Evolutionary conservation across 257 asterid genomes (phyloP), one percentile per base, ranked within the genome.

Genomic region (Prunella vulgaris): DNA sequence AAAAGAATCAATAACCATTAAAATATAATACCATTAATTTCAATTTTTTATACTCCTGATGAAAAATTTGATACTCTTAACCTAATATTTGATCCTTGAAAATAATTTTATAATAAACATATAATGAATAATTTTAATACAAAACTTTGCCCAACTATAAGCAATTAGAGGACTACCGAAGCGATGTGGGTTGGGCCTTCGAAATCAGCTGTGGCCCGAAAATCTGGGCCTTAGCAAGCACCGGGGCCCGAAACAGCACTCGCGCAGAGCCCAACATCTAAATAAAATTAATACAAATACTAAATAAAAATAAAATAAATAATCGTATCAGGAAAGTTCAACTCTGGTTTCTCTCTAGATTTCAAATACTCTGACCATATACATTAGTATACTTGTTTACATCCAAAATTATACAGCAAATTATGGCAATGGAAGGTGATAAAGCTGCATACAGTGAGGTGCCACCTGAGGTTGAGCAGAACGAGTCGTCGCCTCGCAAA

Each of bases 401-500:
- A 71, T 25, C 53, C 52, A 24, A n/a, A 69, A 9, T 5, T 13
- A 51, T 53, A 42, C 40, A 22, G 64, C 18, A 60, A 60, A 76
- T 53, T 48, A 72, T 76, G 84, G 77, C 90, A 72, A 78, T 71
- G 88, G 95, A 85, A 70, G 87, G 80, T 52, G 70, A 69, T 32
- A 77, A 80, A 65, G 80, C 87, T 46, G 69, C 74, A 14, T 52
- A 80, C 81, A 74, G 71, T 60, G 74, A 80, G 67, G 82, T 78
- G 38, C 60, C 84, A 25, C 69, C 84, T 59, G 93, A 88, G 78
- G 82, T 63, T 74, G 77, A 78, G 68, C 84, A 69, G 70, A 53
- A 72, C 61, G 80, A 77, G 15, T 83, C 87, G 51, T 79, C 97
- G 74, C 87, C 96, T 73, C 89, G 75, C 71, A 77, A 88, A 80